Evolutionary conservation across 225 moss, liverwort and hornwort genomes (phyloP).

Genomic region (Physcomitrellopsis africana): DNA sequence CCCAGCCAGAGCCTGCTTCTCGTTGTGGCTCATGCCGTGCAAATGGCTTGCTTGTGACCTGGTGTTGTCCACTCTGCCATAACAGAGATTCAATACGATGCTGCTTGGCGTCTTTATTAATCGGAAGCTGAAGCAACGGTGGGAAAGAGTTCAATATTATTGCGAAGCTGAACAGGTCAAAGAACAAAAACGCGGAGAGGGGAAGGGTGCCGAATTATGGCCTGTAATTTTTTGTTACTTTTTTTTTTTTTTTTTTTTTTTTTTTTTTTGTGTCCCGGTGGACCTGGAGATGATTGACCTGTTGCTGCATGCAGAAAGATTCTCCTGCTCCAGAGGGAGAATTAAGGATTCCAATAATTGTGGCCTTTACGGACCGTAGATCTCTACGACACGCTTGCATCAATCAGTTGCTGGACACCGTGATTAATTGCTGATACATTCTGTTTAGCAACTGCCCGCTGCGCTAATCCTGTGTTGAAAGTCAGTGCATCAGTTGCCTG

Average conservation of each 20-base stretch:
- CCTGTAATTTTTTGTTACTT: neutral
- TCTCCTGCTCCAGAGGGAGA: neutral
- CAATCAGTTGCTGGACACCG: too few species aligned
- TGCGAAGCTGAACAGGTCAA: constrained; percentile 18
- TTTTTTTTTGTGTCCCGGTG: neutral
- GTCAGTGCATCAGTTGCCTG: too few species aligned
- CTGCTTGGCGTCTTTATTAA: constrained; percentile 8
- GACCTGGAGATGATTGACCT: constrained; percentile 23
- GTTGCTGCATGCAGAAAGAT: constrained; percentile 10
- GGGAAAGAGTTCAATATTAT: too few species aligned
- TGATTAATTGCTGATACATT: too few species aligned
- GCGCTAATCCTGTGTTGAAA: too few species aligned
- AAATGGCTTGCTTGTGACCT: neutral
- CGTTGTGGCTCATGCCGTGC: neutral
- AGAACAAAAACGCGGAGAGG: neutral
- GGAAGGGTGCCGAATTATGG: neutral
- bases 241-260: neutral
- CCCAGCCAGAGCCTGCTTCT: too few species aligned
- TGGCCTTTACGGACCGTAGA: too few species aligned
- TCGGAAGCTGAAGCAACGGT: neutral
- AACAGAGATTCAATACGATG: neutral
- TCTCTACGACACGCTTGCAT: too few species aligned
- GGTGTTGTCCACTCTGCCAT: constrained; percentile 14
- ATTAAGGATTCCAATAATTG: neutral
- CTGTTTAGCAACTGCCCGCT: too few species aligned